Conservation (phyloP, 768 basidiomycete genomes). For the Heimioporus sp. region DNA sequence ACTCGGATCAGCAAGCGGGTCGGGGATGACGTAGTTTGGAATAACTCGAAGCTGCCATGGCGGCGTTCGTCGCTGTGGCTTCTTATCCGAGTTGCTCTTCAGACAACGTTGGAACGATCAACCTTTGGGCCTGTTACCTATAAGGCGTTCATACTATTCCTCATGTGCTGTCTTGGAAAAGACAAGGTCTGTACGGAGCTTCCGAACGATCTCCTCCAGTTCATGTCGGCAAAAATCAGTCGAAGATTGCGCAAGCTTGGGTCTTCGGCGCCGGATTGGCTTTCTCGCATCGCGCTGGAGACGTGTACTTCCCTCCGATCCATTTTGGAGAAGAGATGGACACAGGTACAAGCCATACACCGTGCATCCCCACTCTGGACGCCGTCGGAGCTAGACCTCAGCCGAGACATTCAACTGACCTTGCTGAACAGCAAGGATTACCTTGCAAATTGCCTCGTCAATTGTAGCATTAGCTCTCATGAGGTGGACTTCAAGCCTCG, state of each 20-base stretch:
- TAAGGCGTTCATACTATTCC: constrained; percentile 35
- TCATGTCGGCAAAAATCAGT: constrained; percentile 37
- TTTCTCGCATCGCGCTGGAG: constrained; percentile 4
- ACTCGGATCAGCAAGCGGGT: constrained; percentile 40
- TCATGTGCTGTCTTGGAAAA: constrained; percentile 19
- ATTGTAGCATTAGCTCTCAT: background rate
- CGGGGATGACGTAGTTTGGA: constrained; percentile 46
- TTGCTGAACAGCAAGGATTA: constrained; percentile 30
- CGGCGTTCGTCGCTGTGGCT: constrained; percentile 52
- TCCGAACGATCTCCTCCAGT: constrained; percentile 35
- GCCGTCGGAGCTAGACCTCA: constrained; percentile 26
- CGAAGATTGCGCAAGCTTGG: constrained; percentile 38
- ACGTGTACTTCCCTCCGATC: constrained; percentile 16
- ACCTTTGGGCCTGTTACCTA: constrained; percentile 16
- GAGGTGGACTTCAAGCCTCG: background rate
- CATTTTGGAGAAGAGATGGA: constrained; percentile 36
- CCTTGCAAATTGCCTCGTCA: constrained; percentile 19
- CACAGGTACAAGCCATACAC: constrained; percentile 26
- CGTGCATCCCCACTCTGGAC: constrained; percentile 28
- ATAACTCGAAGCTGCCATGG: constrained; percentile 41
- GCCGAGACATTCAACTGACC: constrained; percentile 33
- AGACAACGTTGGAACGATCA: constrained; percentile 32
- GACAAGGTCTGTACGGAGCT: constrained; percentile 1
- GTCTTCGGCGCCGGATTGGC: constrained; percentile 11
- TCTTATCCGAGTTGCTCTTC: constrained; percentile 44